These are phyloP conservation scores for Sporothrix pallida DNA, from an alignment of 2,329 filamentous ascomycete species.

Conservation along the genomic window DNA sequence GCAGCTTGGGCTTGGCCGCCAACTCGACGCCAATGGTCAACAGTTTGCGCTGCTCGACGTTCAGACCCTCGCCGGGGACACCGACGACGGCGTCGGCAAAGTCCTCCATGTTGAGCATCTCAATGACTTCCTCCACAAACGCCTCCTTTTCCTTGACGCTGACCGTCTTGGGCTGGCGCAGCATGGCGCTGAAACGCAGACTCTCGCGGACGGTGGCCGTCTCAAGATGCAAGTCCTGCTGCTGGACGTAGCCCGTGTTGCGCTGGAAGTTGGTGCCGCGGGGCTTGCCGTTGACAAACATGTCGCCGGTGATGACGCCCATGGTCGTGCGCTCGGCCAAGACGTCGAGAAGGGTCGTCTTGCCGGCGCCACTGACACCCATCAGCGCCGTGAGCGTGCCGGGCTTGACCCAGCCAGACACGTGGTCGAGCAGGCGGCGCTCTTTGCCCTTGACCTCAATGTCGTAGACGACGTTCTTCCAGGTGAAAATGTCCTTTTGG, in stretches of 20 bases:
- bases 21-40: slow-evolving; percentile 93
- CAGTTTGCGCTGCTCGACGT: slow-evolving; percentile 73
- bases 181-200: slow-evolving; percentile 80
- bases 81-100: slow-evolving; percentile 91
- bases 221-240: slow-evolving; percentile 86
- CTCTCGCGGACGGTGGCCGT: slow-evolving; percentile 89
- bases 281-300: slow-evolving; percentile 69
- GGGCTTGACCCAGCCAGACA: slow-evolving; percentile 93
- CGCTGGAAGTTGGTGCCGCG: slow-evolving; percentile 85
- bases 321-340: slow-evolving; percentile 85
- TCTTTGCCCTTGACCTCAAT: slow-evolving; percentile 76
- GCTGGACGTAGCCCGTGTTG: slow-evolving; percentile 90
- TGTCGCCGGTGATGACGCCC: slow-evolving; percentile 86
- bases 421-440: slow-evolving; percentile 79
- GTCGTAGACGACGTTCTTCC: slow-evolving; percentile 80
- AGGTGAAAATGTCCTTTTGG: slow-evolving; percentile 69
- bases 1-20: slow-evolving; percentile 77
- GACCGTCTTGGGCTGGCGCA: slow-evolving; percentile 81
- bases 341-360: slow-evolving; percentile 87
- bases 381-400: slow-evolving; percentile 88
- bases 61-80: slow-evolving; percentile 65
- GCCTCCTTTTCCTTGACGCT: slow-evolving; percentile 77
- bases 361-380: slow-evolving; percentile 92
- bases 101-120: slow-evolving; percentile 85
- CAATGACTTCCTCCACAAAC: slow-evolving; percentile 90